Conservation (phyloP, 2,329 filamentous ascomycete species). For the Microthyrium microscopicum region DNA sequence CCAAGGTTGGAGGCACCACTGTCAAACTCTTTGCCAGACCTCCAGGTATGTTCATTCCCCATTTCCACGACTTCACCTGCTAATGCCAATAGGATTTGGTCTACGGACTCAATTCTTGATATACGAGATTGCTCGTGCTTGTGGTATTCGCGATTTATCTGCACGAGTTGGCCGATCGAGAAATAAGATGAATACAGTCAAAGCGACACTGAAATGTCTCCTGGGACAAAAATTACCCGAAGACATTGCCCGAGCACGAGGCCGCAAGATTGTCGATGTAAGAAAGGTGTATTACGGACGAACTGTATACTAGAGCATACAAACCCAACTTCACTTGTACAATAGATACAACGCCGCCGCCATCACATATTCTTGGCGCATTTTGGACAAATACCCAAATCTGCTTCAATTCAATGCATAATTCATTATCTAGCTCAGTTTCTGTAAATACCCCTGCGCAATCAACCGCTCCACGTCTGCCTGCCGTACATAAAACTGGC, state of each 20-base stretch:
- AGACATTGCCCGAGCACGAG: constrained; percentile 71
- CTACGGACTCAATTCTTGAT: constrained; percentile 81
- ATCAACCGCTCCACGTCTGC: constrained; percentile 92
- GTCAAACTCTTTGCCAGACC: constrained; percentile 69
- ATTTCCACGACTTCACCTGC: constrained; percentile 6
- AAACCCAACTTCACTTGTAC: too few species aligned
- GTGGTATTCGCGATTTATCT: constrained; percentile 73
- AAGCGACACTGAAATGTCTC: constrained; percentile 73
- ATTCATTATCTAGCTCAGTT: constrained; percentile 72
- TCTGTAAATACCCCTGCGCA: constrained; percentile 85
- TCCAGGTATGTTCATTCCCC: constrained; percentile 49
- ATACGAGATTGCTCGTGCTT: constrained; percentile 82
- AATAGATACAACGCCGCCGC: too few species aligned
- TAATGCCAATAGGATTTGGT: constrained; percentile 55
- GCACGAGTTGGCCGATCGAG: constrained; percentile 69
- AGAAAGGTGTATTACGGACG: constrained; percentile 95
- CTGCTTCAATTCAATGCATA: too few species aligned
- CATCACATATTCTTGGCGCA: too few species aligned
- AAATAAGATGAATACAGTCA: constrained; percentile 97
- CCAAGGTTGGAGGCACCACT: constrained; percentile 76
- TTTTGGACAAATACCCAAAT: too few species aligned
- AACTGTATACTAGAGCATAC: constrained; percentile 2
- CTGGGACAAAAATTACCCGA: constrained; percentile 74
- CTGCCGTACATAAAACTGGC: constrained; percentile 91
- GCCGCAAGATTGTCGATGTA: constrained; percentile 91